Percentiles rank a stretch among this genome's conserved stretches.
Conservation (phyloP, 768 basidiomycete genomes). For the Mrakia gelida region DNA sequence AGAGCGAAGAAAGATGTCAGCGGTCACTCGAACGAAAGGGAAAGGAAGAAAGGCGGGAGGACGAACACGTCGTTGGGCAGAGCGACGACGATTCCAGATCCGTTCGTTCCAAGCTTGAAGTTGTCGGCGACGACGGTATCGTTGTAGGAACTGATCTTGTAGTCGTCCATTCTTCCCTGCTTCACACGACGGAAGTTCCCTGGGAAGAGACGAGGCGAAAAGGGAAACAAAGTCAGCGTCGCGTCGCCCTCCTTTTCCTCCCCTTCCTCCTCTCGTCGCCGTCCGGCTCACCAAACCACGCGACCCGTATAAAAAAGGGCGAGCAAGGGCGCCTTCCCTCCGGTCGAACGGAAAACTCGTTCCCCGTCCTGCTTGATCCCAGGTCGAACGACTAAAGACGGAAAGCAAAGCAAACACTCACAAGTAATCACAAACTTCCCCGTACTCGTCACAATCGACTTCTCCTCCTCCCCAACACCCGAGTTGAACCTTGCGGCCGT, state of each 20-base stretch:
- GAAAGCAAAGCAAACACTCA: constrained; percentile 32
- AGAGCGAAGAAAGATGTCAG: neutral
- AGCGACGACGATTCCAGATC: constrained; percentile 87
- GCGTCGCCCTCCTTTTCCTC: neutral
- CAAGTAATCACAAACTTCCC: constrained; percentile 81
- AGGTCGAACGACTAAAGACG: no score
- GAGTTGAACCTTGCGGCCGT: constrained; percentile 96
- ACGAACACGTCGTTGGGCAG: constrained; percentile 75
- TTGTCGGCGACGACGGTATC: constrained; percentile 93
- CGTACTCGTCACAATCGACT: constrained; percentile 30
- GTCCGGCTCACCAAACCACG: no score
- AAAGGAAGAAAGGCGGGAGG: neutral
- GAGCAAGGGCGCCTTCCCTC: neutral
- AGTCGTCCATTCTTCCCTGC: constrained; percentile 81
- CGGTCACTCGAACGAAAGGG: no score
- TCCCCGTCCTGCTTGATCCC: no score
- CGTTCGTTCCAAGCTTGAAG: constrained; percentile 96
- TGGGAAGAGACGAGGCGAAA: constrained; percentile 30
- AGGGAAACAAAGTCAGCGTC: neutral
- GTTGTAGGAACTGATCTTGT: constrained; percentile 55
- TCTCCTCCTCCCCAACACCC: constrained; percentile 80
- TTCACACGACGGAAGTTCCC: constrained; percentile 93
- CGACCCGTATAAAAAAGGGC: no score
- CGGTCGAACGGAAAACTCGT: neutral
- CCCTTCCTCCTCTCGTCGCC: neutral